Percentiles rank a stretch among this genome's conserved stretches.
Evolutionary conservation across 2,329 filamentous ascomycete species (phyloP).

Genomic region (Penicillium sp.): DNA sequence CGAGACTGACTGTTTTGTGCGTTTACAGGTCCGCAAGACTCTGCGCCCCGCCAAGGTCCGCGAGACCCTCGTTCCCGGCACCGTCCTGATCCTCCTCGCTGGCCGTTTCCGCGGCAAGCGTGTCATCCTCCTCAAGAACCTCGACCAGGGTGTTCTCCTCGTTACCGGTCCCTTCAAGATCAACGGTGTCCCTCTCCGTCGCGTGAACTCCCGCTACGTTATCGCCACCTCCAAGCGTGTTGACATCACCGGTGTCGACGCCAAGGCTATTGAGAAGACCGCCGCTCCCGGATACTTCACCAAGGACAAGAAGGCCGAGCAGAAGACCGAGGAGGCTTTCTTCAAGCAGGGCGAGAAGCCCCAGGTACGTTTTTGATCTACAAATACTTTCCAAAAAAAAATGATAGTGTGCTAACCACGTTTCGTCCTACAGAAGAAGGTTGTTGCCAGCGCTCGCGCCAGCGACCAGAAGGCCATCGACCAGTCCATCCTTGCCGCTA

Average conservation of each 20-base stretch:
- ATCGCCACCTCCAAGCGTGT: slow-evolving; percentile 53
- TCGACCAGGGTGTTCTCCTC: slow-evolving; percentile 96
- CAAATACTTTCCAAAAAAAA: background rate
- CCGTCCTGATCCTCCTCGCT: slow-evolving; percentile 97
- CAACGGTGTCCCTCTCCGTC: slow-evolving; percentile 96
- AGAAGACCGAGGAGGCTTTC: slow-evolving; percentile 99
- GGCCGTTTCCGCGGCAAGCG: slow-evolving; percentile 99
- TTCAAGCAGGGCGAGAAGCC: slow-evolving; percentile 99
- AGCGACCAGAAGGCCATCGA: slow-evolving; percentile 98
- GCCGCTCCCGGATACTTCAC: slow-evolving; percentile 92
- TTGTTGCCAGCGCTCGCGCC: slow-evolving; percentile 85
- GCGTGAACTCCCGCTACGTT: slow-evolving; percentile 57
- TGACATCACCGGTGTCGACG: slow-evolving; percentile 77
- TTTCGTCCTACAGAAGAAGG: slow-evolving; percentile 78
- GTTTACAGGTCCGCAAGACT: slow-evolving; percentile 84
- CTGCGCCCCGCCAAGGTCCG: slow-evolving; percentile 85
- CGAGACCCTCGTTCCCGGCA: slow-evolving; percentile 86
- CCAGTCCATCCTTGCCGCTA: slow-evolving; percentile 89
- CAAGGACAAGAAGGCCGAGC: slow-evolving; percentile 83
- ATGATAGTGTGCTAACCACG: slow-evolving; percentile 12
- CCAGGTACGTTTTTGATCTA: slow-evolving; percentile 66
- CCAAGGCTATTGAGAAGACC: slow-evolving; percentile 74
- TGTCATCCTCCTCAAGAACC: slow-evolving; percentile 96
- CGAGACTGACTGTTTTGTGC: slow-evolving; percentile 29
- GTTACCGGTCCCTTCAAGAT: slow-evolving; percentile 99